These are phyloP conservation scores for Aurinia saxatilis DNA, from an alignment of 345 rosid genomes.

Conservation along the genomic window DNA sequence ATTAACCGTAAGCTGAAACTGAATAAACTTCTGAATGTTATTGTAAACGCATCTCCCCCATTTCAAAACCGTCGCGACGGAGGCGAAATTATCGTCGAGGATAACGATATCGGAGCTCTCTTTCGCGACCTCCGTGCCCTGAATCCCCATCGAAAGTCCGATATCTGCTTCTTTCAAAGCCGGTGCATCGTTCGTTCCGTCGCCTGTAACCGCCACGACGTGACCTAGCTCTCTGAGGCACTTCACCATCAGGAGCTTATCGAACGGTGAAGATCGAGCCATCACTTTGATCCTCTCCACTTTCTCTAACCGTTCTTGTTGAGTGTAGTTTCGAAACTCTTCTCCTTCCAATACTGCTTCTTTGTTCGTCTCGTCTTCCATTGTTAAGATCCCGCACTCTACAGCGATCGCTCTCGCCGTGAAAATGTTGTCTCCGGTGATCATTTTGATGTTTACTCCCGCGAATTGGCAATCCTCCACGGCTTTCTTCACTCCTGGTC, in stretches of 20 bases:
- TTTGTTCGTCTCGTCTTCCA: constrained; percentile 16
- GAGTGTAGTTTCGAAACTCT: constrained; percentile 40
- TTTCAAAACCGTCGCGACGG: constrained; percentile 51
- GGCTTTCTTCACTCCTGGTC: constrained; percentile 54
- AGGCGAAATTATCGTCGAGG: constrained; percentile 64
- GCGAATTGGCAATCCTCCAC: constrained; percentile 59
- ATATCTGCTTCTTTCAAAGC: constrained; percentile 72
- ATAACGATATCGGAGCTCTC: constrained; percentile 79
- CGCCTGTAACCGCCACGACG: constrained; percentile 74
- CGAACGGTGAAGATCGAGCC: constrained; percentile 74
- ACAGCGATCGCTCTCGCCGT: constrained; percentile 79
- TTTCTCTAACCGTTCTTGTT: constrained; percentile 36
- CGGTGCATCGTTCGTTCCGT: constrained; percentile 76
- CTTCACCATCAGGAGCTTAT: constrained; percentile 74
- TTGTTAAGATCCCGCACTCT: constrained; percentile 60
- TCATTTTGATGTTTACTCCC: constrained; percentile 69
- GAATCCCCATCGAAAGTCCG: constrained; percentile 74
- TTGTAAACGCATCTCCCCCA: constrained; percentile 81
- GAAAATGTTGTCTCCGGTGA: constrained; percentile 69
- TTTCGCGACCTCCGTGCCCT: constrained; percentile 75
- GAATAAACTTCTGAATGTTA: constrained; percentile 75
- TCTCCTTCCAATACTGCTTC: constrained; percentile 62
- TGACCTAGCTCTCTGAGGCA: constrained; percentile 60
- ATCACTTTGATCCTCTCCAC: constrained; percentile 60
- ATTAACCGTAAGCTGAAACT: constrained; percentile 69